Conservation (phyloP, 768 basidiomycete species). For the Suillus bovinus region DNA sequence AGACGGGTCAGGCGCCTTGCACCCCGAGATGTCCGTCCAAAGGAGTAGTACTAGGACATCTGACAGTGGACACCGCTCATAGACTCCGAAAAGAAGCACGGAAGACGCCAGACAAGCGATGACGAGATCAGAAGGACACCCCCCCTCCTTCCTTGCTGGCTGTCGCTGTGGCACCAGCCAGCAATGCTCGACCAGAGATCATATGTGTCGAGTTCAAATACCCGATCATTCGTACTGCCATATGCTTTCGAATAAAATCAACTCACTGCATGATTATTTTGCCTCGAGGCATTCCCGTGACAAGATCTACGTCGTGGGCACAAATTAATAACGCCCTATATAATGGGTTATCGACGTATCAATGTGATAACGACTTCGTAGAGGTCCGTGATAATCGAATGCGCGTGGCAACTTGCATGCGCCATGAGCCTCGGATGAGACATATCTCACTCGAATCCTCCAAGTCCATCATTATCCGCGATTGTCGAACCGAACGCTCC, state of each 20-base stretch:
- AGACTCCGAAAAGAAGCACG: constrained; percentile 1
- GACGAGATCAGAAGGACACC: not conserved
- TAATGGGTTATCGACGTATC: not conserved
- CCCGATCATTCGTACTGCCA: too few relatives aligned
- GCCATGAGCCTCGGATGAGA: not conserved
- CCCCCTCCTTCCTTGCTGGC: too few relatives aligned
- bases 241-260: not conserved
- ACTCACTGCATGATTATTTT: not conserved
- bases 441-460: not conserved
- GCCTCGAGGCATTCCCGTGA: not conserved
- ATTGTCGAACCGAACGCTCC: not conserved
- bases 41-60: not conserved
- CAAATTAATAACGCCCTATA: not conserved
- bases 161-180: not conserved
- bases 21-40: not conserved
- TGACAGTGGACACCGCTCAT: not conserved
- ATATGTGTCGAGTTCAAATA: too few relatives aligned
- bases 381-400: not conserved
- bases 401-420: not conserved
- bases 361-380: not conserved
- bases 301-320: not conserved
- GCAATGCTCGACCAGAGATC: too few relatives aligned
- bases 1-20: not conserved
- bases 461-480: not conserved
- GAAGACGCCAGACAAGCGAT: not conserved